Conservation (phyloP, 73 alveolate genomes). For the Paramecium pentaurelia region DNA sequence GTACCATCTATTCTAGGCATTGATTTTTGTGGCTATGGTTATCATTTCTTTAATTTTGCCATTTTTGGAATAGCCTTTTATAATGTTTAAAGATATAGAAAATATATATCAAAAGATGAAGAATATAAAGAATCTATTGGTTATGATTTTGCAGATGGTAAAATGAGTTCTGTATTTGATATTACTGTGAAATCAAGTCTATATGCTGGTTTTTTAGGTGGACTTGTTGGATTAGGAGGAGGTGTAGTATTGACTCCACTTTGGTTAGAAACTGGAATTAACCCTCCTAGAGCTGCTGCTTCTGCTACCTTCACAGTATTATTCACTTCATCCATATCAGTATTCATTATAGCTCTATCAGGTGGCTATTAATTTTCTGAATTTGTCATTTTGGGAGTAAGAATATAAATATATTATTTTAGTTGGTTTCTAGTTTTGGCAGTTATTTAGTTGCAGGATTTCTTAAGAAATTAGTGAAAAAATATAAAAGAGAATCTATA, state of each 20-base stretch:
- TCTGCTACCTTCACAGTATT: conserved; percentile 79
- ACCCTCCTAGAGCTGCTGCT: conserved; percentile 81
- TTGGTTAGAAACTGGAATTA: conserved; percentile 74
- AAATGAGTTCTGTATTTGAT: conserved; percentile 7
- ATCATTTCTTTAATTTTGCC: conserved; percentile 1
- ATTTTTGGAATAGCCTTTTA: background rate
- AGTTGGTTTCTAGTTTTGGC: conserved; percentile 2
- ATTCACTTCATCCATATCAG: conserved; percentile 65
- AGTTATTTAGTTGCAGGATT: conserved; percentile 42
- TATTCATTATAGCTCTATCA: background rate
- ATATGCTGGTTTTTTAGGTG: conserved; percentile 57
- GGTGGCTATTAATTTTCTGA: conserved; percentile 9
- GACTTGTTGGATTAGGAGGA: conserved; percentile 86
- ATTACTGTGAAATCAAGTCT: conserved; percentile 32
- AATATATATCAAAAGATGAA: background rate
- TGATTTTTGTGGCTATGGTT: background rate
- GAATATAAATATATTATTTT: background rate
- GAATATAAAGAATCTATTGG: background rate
- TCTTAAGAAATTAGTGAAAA: background rate
- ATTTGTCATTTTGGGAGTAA: conserved; percentile 6
- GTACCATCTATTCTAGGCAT: background rate
- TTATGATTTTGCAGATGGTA: background rate
- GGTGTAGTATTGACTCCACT: conserved; percentile 84
- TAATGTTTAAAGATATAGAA: conserved; percentile 38
- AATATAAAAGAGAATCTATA: conserved; percentile 25